A percentile compares a stretch with the other conserved stretches of the same genome.
These are phyloP conservation scores for Trichosporon ovoides DNA, from an alignment of 1,284 basidiomycete genomes.

Conservation along the genomic window DNA sequence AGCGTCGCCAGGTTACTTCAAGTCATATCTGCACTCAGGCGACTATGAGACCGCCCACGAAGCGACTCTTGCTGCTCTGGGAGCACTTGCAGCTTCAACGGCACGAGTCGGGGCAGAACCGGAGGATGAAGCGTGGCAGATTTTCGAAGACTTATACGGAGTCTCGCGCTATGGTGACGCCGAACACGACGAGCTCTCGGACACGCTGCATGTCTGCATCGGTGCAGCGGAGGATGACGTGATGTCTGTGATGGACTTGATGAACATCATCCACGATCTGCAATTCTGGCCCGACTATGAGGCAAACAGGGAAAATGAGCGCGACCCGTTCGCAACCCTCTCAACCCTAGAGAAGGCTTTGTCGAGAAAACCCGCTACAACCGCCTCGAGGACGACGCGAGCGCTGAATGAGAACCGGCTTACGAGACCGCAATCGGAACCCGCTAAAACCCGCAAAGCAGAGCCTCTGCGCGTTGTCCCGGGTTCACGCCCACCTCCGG, in stretches of 20 bases:
- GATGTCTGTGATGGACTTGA: constrained; percentile 39
- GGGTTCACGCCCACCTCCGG: constrained; percentile 1
- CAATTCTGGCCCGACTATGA: constrained; percentile 36
- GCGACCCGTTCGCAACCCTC: constrained; percentile 9
- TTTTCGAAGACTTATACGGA: constrained; percentile 40
- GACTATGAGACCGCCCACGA: constrained; percentile 32
- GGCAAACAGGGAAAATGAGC: constrained; percentile 16
- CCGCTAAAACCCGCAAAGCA: not conserved
- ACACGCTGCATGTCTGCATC: constrained; percentile 29
- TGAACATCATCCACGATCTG: constrained; percentile 38
- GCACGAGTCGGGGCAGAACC: not conserved
- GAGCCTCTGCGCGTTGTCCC: constrained; percentile 8
- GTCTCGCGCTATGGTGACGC: constrained; percentile 5
- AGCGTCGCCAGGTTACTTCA: constrained; percentile 26
- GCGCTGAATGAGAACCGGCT: constrained; percentile 14
- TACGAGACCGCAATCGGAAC: constrained; percentile 7
- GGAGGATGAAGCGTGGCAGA: constrained; percentile 5
- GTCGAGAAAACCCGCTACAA: not conserved
- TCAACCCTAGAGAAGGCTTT: not conserved
- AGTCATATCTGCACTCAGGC: constrained; percentile 35
- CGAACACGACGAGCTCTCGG: constrained; percentile 3
- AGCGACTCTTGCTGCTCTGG: constrained; percentile 32
- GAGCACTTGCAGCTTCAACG: constrained; percentile 20
- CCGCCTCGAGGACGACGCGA: constrained; percentile 2
- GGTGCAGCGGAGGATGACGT: constrained; percentile 36